Evolutionary conservation across 768 basidiomycete species (phyloP).

Genomic region (Suillus variegatus): DNA sequence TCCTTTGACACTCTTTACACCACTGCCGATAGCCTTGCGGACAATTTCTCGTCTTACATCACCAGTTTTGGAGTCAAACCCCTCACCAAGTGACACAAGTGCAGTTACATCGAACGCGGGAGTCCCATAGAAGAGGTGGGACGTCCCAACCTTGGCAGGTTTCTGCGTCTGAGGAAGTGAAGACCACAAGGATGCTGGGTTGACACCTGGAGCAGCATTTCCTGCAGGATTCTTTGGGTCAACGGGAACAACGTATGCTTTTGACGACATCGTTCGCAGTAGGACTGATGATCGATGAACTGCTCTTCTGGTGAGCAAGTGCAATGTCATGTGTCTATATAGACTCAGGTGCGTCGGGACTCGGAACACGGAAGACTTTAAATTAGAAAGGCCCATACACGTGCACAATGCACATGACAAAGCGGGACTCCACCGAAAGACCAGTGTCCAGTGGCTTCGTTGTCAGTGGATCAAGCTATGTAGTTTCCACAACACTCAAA

Average conservation of each 20-base stretch:
- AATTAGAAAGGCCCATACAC: neutral
- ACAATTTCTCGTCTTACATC: slow-evolving; percentile 62
- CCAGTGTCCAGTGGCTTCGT: neutral
- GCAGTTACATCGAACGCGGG: slow-evolving; percentile 48
- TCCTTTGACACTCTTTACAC: slow-evolving; percentile 66
- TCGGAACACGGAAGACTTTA: neutral
- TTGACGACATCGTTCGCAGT: slow-evolving; percentile 48
- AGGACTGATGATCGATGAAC: slow-evolving; percentile 24
- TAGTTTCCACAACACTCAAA: neutral
- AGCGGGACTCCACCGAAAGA: too few species aligned
- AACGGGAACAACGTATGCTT: slow-evolving; percentile 59
- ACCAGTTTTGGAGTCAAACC: slow-evolving; percentile 45
- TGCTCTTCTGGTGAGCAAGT: slow-evolving; percentile 16
- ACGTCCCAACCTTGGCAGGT: slow-evolving; percentile 60
- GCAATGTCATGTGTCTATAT: slow-evolving; percentile 21
- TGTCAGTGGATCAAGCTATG: neutral
- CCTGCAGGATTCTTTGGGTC: slow-evolving; percentile 44
- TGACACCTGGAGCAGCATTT: slow-evolving; percentile 35
- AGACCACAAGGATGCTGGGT: slow-evolving; percentile 54
- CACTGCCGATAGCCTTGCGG: slow-evolving; percentile 69
- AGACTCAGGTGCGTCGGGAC: neutral
- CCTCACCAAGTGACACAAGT: slow-evolving; percentile 60
- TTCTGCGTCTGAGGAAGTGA: slow-evolving; percentile 50
- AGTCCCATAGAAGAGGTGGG: slow-evolving; percentile 63
- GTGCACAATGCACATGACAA: neutral